Percentiles rank a stretch among this genome's conserved stretches.
Conservation (phyloP, 2,329 filamentous ascomycete species). For the Penicillium aurantiogriseum region DNA sequence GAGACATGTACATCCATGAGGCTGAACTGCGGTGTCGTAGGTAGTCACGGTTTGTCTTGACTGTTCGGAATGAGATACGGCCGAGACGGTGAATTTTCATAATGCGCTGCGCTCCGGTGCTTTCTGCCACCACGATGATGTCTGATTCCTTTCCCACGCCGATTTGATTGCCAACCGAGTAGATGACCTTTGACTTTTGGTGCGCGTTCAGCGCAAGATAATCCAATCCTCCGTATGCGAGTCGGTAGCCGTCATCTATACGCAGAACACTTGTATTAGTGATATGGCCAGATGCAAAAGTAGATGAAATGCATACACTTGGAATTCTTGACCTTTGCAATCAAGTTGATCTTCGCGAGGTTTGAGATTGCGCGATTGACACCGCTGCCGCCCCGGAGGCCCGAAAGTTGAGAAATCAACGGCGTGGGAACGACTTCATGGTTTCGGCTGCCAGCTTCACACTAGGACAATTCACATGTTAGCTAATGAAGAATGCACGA, state of each 20-base stretch:
- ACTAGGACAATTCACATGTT: conserved; percentile 51
- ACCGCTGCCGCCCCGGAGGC: conserved; percentile 72
- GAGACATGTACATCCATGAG: conserved; percentile 98
- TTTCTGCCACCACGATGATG: conserved; percentile 87
- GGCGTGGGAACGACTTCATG: conserved; percentile 94
- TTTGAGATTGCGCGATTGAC: conserved; percentile 85
- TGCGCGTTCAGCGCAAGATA: conserved; percentile 95
- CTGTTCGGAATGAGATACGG: conserved; percentile 92
- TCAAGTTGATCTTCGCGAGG: conserved; percentile 87
- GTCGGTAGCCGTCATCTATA: conserved; percentile 83
- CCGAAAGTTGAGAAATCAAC: conserved; percentile 79
- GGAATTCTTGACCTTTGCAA: conserved; percentile 89
- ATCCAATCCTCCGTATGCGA: conserved; percentile 95
- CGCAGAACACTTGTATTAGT: conserved; percentile 4
- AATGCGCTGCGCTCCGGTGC: conserved; percentile 72
- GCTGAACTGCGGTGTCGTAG: conserved; percentile 75
- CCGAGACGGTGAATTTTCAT: conserved; percentile 96
- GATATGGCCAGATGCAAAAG: not conserved
- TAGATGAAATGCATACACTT: conserved; percentile 56
- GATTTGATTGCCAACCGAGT: conserved; percentile 90
- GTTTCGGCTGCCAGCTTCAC: conserved; percentile 91
- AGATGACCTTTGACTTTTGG: conserved; percentile 74
- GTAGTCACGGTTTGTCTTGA: conserved; percentile 95
- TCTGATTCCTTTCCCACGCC: conserved; percentile 98
- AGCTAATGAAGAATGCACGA: not conserved